Evolutionary conservation across 2,329 filamentous ascomycete genomes (phyloP).

Genomic region (Fusarium nelsonii): DNA sequence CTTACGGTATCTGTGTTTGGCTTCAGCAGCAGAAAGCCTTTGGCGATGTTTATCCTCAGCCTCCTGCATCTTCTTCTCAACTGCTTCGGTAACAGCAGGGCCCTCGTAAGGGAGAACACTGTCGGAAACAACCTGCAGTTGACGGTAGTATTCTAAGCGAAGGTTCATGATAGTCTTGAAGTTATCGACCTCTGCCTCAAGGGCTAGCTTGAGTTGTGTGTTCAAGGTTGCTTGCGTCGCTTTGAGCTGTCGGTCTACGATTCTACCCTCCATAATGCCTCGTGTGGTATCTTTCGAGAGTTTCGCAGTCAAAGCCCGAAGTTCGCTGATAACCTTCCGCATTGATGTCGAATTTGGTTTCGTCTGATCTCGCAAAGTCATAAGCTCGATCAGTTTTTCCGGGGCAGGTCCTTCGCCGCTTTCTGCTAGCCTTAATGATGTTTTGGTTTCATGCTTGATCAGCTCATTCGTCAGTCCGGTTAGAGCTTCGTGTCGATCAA

Average conservation of each 20-base stretch:
- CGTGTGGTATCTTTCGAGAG: conserved; percentile 54
- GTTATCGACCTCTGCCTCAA: conserved; percentile 79
- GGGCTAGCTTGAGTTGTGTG: conserved; percentile 64
- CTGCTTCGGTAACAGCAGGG: conserved; percentile 64
- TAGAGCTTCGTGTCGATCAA: conserved; percentile 82
- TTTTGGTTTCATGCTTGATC: conserved; percentile 77
- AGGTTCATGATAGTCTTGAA: conserved; percentile 86
- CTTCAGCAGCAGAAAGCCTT: conserved; percentile 72
- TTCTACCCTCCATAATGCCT: conserved; percentile 75
- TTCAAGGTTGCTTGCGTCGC: conserved; percentile 67
- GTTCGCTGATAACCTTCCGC: conserved; percentile 75
- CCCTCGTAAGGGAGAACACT: conserved; percentile 82
- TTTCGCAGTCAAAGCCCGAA: conserved; percentile 75
- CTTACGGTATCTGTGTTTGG: conserved; percentile 80
- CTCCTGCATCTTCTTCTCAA: conserved; percentile 52
- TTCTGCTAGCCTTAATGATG: conserved; percentile 70
- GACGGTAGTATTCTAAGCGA: conserved; percentile 88
- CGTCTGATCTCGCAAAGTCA: conserved; percentile 60
- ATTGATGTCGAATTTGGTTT: conserved; percentile 73
- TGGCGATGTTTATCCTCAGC: conserved; percentile 60
- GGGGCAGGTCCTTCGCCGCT: conserved; percentile 78
- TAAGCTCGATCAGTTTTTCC: conserved; percentile 67
- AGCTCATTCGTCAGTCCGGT: conserved; percentile 83
- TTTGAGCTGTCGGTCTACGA: conserved; percentile 74
- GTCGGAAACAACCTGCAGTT: conserved; percentile 92